Conservation (phyloP, 2,329 filamentous ascomycete species). For the Apiospora phragmitis region DNA sequence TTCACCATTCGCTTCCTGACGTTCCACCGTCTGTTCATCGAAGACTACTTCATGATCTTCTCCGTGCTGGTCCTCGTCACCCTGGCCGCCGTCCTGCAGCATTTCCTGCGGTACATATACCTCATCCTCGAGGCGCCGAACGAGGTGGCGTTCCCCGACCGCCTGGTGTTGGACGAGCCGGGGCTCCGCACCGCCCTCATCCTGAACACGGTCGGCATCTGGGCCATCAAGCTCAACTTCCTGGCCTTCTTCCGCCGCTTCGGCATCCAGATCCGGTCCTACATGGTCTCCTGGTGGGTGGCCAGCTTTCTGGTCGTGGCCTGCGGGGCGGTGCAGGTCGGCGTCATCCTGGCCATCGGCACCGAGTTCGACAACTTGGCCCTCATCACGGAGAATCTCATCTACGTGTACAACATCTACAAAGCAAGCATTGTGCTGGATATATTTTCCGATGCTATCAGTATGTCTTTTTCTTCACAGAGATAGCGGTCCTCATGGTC, state of each 20-base stretch:
- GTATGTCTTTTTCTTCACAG: conserved; percentile 12
- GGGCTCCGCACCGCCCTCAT: neutral
- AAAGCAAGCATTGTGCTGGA: conserved; percentile 13
- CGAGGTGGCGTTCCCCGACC: neutral
- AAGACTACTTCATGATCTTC: conserved; percentile 12
- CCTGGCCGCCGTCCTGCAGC: neutral
- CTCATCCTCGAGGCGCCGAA: neutral
- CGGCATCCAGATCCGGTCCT: conserved; percentile 10
- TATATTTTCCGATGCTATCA: conserved; percentile 17
- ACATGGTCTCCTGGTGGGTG: conserved; percentile 19
- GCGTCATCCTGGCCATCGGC: conserved; percentile 11
- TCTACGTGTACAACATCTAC: conserved; percentile 15
- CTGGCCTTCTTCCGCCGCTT: conserved; percentile 19
- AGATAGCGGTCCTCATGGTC: neutral
- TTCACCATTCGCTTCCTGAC: neutral
- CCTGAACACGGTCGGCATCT: conserved; percentile 15
- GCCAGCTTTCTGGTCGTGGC: conserved; percentile 15
- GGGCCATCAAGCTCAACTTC: conserved; percentile 19
- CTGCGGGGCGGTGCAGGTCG: conserved; percentile 11
- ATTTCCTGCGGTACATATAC: neutral
- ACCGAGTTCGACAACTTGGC: conserved; percentile 17
- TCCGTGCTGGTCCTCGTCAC: neutral
- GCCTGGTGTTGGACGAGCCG: neutral
- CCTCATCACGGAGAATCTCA: neutral
- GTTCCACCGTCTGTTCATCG: conserved; percentile 3